Evolutionary conservation across 148 eudicot genomes (phyloP).

Genomic region (Silene latifolia): DNA sequence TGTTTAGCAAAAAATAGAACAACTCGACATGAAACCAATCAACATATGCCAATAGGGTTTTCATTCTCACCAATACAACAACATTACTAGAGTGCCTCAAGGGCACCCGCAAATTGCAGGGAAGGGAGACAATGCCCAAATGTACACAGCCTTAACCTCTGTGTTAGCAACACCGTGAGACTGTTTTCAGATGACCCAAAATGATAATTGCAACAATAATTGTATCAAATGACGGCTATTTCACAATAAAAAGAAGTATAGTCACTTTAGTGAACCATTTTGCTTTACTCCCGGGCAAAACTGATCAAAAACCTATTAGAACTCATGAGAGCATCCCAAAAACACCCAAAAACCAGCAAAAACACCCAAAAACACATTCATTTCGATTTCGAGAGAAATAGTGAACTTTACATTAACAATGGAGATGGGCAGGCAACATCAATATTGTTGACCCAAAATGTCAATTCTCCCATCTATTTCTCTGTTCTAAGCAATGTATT

Average conservation of each 20-base stretch:
- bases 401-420: not conserved
- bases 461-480: not conserved
- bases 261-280: too few relatives aligned
- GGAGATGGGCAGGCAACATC: not conserved
- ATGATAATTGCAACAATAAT: too few relatives aligned
- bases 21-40: not conserved
- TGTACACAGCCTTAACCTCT: too few relatives aligned
- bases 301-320: too few relatives aligned
- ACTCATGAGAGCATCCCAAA: not conserved
- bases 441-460: not conserved
- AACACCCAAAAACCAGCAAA: not conserved
- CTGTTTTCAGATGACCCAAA: too few relatives aligned
- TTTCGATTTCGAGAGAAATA: not conserved
- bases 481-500: conserved; percentile 8
- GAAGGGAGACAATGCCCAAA: too few relatives aligned
- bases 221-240: too few relatives aligned
- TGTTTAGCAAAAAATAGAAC: not conserved
- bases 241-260: too few relatives aligned
- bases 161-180: too few relatives aligned
- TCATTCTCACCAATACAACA: not conserved
- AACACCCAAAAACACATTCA: not conserved
- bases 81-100: not conserved
- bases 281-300: too few relatives aligned
- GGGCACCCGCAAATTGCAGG: not conserved
- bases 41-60: not conserved